Evolutionary conservation across 192 early-diverging fungal genomes (phyloP).

Genomic region (Endogone sp.): DNA sequence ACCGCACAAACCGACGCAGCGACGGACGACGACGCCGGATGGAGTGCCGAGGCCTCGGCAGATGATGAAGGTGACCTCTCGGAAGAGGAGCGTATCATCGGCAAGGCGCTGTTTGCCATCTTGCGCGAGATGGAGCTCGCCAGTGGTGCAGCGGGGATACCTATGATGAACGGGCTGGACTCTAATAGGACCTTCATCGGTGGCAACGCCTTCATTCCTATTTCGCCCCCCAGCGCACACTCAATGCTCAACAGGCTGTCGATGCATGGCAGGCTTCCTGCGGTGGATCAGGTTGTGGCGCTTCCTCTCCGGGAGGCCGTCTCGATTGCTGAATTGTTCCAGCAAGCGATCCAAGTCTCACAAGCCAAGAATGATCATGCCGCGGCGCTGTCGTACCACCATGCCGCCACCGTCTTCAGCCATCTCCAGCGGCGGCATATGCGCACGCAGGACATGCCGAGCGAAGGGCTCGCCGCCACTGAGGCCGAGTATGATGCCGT

Average conservation of each 20-base stretch:
- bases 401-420: conserved; percentile 10
- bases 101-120: conserved; percentile 30
- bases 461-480: background rate
- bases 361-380: conserved; percentile 30
- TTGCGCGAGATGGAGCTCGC: conserved; percentile 30
- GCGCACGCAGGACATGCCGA: conserved; percentile 24
- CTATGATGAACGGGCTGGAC: background rate
- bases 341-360: conserved; percentile 16
- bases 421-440: conserved; percentile 21
- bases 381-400: conserved; percentile 31
- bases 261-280: no score
- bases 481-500: background rate
- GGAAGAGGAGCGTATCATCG: conserved; percentile 28
- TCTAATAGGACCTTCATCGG: background rate
- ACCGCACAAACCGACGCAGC: conserved; percentile 7
- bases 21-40: background rate
- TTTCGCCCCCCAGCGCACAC: background rate
- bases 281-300: no score
- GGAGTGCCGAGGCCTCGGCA: background rate
- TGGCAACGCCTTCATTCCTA: background rate
- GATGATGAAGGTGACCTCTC: conserved; percentile 26
- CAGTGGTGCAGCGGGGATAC: background rate
- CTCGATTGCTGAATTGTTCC: background rate
- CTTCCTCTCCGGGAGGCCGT: background rate
- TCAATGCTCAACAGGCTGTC: background rate